These are phyloP conservation scores for Podospora pseudocomata DNA, from an alignment of 495 filamentous ascomycete genomes.

Conservation along the genomic window DNA sequence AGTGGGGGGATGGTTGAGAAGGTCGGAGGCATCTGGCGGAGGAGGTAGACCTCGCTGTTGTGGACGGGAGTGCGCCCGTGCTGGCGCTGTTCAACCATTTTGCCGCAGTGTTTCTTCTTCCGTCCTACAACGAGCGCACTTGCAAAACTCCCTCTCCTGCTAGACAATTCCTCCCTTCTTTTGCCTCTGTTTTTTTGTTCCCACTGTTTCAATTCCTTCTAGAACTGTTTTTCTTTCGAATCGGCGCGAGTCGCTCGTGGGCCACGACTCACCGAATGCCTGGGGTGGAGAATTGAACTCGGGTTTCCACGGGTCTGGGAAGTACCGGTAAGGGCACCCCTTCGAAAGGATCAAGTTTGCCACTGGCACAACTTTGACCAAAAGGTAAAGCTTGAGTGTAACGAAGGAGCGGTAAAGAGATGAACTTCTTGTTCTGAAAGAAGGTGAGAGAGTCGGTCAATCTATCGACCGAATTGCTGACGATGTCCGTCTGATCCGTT, in stretches of 20 bases:
- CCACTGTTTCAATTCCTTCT: background rate
- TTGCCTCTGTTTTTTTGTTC: background rate
- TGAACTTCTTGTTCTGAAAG: background rate
- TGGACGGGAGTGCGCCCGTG: constrained; percentile 38
- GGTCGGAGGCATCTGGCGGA: constrained; percentile 34
- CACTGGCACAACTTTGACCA: background rate
- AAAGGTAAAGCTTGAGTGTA: background rate
- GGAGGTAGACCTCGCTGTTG: constrained; percentile 54
- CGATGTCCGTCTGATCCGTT: background rate
- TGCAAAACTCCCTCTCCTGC: background rate
- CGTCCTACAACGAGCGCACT: background rate
- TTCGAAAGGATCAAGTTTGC: background rate
- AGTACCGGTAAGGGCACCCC: background rate
- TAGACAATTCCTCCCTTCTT: background rate
- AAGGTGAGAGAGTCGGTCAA: background rate
- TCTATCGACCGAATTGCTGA: background rate
- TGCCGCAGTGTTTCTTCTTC: background rate
- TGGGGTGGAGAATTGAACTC: background rate
- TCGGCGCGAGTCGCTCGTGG: background rate
- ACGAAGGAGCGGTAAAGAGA: background rate
- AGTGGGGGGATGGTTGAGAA: constrained; percentile 42
- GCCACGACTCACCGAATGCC: too few species aligned
- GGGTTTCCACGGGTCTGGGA: background rate
- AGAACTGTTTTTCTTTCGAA: background rate
- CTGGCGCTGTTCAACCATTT: constrained; percentile 41